Conservation (phyloP, 441 rosid genomes). For the Corymbia calophylla region DNA sequence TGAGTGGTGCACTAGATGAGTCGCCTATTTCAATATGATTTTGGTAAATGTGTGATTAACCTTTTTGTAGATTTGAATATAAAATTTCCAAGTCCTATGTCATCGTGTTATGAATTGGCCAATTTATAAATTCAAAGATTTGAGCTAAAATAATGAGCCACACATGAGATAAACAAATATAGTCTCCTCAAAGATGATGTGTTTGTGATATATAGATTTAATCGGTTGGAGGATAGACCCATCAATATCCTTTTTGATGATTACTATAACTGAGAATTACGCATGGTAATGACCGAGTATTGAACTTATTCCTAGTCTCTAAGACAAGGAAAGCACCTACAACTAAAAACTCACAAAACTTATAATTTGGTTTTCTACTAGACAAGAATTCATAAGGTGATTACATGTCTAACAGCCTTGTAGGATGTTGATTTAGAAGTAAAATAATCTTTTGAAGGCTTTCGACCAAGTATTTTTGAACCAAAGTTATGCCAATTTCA, state of each 20-base stretch:
- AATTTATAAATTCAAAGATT: too few relatives aligned
- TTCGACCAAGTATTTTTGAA: rapidly evolving
- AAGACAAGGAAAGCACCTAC: background rate
- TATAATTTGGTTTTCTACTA: background rate
- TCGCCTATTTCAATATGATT: background rate
- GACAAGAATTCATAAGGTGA: background rate
- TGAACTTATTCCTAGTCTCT: background rate
- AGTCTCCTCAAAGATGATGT: background rate
- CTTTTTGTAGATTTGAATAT: too few relatives aligned
- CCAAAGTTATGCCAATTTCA: background rate
- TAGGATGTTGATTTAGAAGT: background rate
- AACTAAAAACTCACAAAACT: background rate
- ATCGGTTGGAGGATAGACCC: background rate
- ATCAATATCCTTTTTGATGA: background rate
- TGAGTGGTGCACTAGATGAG: background rate
- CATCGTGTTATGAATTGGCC: background rate
- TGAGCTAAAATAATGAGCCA: background rate
- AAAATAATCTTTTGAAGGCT: background rate
- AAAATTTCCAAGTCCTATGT: rapidly evolving
- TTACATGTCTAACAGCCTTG: rapidly evolving
- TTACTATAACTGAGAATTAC: background rate
- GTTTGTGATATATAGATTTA: background rate
- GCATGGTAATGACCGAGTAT: background rate
- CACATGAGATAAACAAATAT: background rate
- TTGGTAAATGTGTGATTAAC: background rate